Base-by-base conservation (phyloP, 305 asterid species). In the Fraxinus nigra region DNA sequence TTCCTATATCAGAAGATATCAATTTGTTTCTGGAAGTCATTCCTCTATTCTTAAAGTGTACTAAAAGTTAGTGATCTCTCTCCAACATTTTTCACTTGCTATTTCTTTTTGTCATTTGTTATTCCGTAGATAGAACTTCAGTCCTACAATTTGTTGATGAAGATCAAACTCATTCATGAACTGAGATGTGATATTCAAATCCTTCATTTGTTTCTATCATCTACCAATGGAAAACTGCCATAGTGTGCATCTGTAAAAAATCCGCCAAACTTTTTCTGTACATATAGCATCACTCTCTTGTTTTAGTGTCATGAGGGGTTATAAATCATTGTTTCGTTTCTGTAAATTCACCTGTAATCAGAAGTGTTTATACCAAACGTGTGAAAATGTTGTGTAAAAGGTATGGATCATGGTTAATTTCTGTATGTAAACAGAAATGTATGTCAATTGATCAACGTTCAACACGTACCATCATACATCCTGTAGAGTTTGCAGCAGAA, bases 271-370 rank as follows among this genome's bases (percentile, higher is more conserved):
- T 40, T 40, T 10, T 40, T 40, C 16, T 40, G 48, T 40, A 40
- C 16, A 2, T 16, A 40, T 0, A 40, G 16, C 14, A 40, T 40
- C 48, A 40, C 48, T 40, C 48, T 10, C 37, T 30, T 30, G 1
- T 43, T 37, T 10, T n/a, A 54, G 22, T 3, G 7, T 51, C 22
- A 76, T 30, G n/a, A 75, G 84, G 65, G 81, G 75, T 28, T 28
- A 46, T 85, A 20, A 20, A 16, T 48, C 59, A 48, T 1, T 80
- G 40, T 35, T 48, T 18, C 34, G 54, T 14, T 76, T 14, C 4
- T 83, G 78, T 56, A 80, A 56, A 78, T 77, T 78, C 59, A 14
- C 20, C 61, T 48, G 24, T n/a, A 65, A 54, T 10, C 10, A 10
- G 30, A 75, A 24, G 63, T 70, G 77, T 70, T 46, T 30, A 54